Percentiles rank a stretch among this genome's conserved stretches.
phyloP scores from a whole-genome alignment of 2,329 filamentous ascomycete species.

The Cordyceps cateniannulata region DNA sequence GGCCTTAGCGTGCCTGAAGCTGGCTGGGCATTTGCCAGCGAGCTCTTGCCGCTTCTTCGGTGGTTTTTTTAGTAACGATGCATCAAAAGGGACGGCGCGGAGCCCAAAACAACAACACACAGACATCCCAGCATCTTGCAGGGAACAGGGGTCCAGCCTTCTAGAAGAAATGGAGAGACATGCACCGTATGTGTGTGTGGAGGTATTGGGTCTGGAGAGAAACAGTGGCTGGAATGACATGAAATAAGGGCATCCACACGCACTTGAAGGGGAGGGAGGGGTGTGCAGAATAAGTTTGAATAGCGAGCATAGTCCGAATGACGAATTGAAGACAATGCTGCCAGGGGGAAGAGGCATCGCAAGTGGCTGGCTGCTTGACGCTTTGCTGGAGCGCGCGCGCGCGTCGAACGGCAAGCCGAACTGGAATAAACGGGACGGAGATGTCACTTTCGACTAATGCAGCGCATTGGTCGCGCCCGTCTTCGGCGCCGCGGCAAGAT shows the following conservation, averaged over 20 bases:
- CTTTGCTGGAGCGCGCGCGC: background rate
- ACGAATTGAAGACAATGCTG: too few species aligned
- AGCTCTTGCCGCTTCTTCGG: background rate
- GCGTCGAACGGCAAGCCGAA: background rate
- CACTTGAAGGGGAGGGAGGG: background rate
- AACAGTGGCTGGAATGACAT: background rate
- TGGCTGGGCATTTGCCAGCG: background rate
- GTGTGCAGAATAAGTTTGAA: too few species aligned
- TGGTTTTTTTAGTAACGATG: background rate
- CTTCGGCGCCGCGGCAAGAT: background rate
- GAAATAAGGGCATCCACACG: background rate
- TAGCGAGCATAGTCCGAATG: too few species aligned
- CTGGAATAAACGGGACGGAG: background rate
- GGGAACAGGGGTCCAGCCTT: conserved; percentile 7
- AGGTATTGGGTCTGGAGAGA: background rate
- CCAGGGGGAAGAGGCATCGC: background rate
- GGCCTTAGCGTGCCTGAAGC: background rate
- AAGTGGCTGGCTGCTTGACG: too few species aligned
- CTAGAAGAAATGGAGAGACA: conserved; percentile 3
- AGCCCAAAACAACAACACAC: conserved; percentile 1
- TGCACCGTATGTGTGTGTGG: background rate
- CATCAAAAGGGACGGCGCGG: background rate
- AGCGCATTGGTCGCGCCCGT: background rate
- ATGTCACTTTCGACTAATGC: conserved; percentile 1
- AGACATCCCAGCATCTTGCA: background rate